Percentiles rank a stretch among this genome's conserved stretches.
Conservation (phyloP, 2,329 filamentous ascomycete species). For the Fusarium sp. region DNA sequence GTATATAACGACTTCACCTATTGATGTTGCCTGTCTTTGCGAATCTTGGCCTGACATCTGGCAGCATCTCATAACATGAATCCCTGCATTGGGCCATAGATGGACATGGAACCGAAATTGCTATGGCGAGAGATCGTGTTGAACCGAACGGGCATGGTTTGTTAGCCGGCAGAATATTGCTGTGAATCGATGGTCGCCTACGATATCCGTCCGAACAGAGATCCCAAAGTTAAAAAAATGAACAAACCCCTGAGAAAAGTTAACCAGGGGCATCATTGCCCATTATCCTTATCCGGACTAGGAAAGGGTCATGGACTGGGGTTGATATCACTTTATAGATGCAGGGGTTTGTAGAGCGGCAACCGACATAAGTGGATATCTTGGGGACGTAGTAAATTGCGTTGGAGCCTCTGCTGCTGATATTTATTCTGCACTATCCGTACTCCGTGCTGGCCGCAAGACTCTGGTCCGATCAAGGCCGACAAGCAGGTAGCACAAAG, state of each 20-base stretch:
- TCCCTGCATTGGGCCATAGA: slow-evolving; percentile 18
- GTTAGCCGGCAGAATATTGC: slow-evolving; percentile 8
- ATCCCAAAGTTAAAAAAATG: slow-evolving; percentile 13
- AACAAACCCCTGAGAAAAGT: slow-evolving; percentile 32
- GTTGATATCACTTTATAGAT: slow-evolving; percentile 24
- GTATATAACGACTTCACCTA: slow-evolving; percentile 30
- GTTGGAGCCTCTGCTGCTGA: slow-evolving; percentile 25
- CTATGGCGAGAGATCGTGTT: slow-evolving; percentile 16
- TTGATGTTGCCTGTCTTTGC: slow-evolving; percentile 30
- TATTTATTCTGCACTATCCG: not conserved
- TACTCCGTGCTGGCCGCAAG: not conserved
- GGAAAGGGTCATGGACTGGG: slow-evolving; percentile 30
- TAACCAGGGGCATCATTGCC: slow-evolving; percentile 32
- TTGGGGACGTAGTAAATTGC: slow-evolving; percentile 47
- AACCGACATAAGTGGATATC: slow-evolving; percentile 38
- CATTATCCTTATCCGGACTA: slow-evolving; percentile 28
- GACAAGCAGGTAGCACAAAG: not conserved
- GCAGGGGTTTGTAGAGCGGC: slow-evolving; percentile 32
- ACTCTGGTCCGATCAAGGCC: not conserved
- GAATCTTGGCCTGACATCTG: slow-evolving; percentile 18
- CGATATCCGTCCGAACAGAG: not conserved
- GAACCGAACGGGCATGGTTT: slow-evolving; percentile 16
- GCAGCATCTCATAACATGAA: slow-evolving; percentile 17
- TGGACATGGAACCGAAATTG: slow-evolving; percentile 25
- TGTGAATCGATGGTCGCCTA: not conserved